A percentile compares a stretch with the other conserved stretches of the same genome.
Conservation (phyloP, 2,329 filamentous ascomycete species). For the Tolypocladium cylindrosporum region DNA sequence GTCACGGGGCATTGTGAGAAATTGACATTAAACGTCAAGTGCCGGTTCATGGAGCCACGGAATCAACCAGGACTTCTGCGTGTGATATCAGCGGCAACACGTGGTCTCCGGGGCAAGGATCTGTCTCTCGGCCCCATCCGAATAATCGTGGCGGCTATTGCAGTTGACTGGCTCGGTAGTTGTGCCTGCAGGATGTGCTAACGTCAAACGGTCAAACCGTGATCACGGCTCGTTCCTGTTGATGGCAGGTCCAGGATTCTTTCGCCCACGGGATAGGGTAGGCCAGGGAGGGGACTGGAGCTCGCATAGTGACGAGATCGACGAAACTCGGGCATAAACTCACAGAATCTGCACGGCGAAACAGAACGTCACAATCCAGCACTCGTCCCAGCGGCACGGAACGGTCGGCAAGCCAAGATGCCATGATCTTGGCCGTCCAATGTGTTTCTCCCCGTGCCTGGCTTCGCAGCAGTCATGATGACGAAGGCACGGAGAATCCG, state of each 20-base stretch:
- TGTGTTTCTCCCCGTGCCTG: neutral
- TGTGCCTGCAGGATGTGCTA: neutral
- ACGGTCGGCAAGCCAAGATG: neutral
- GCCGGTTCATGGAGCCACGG: neutral
- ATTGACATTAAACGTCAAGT: neutral
- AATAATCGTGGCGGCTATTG: neutral
- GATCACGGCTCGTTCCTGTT: neutral
- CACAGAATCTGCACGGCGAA: neutral
- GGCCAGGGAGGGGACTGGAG: neutral
- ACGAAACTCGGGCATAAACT: neutral
- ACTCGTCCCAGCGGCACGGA: neutral
- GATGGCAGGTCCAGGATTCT: neutral
- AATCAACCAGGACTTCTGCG: too few species aligned
- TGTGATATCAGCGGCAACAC: neutral
- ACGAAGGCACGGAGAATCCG: neutral
- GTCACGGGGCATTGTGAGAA: neutral
- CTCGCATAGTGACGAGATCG: neutral
- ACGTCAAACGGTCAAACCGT: neutral
- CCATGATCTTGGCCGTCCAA: neutral
- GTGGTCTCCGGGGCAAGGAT: neutral
- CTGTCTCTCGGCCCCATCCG: neutral
- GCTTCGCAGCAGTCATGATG: neutral
- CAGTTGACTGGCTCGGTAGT: neutral
- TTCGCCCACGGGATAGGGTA: neutral
- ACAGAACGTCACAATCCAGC: neutral